These are phyloP conservation scores for Colletotrichum coccodes DNA, from an alignment of 2,329 filamentous ascomycete species.

Conservation along the genomic window DNA sequence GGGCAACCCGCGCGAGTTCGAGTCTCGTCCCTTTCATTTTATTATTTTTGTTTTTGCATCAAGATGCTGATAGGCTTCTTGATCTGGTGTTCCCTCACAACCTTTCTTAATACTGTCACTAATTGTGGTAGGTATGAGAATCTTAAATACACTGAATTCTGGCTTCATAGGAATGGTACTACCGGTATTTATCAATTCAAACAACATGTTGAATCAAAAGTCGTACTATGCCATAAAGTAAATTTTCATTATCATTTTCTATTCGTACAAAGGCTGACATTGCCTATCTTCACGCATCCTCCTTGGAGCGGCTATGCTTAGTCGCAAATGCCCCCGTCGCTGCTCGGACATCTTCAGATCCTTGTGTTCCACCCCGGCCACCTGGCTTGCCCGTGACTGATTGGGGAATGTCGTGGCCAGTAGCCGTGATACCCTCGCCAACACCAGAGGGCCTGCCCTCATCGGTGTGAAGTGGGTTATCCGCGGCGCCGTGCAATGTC, in stretches of 20 bases:
- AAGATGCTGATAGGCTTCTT: too few species aligned
- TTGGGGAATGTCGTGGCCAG: conserved; percentile 5
- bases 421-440: conserved; percentile 10
- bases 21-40: conserved; percentile 12
- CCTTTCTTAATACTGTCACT: too few species aligned
- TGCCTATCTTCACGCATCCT: background rate
- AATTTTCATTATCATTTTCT: too few species aligned
- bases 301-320: background rate
- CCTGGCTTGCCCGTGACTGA: conserved; percentile 15
- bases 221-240: too few species aligned
- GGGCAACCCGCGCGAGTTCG: conserved; percentile 19
- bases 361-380: conserved; percentile 11
- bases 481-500: conserved; percentile 6
- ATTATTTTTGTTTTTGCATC: background rate
- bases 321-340: background rate
- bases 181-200: too few species aligned
- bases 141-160: too few species aligned
- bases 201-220: too few species aligned
- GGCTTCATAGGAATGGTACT: too few species aligned
- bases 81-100: too few species aligned
- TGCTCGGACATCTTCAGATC: conserved; percentile 1
- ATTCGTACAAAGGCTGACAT: accelerated
- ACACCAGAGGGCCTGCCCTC: conserved; percentile 5
- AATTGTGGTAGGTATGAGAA: too few species aligned
- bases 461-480: background rate